Evolutionary conservation across 257 asterid species (phyloP).

Genomic region (Solanum chiquidenum): DNA sequence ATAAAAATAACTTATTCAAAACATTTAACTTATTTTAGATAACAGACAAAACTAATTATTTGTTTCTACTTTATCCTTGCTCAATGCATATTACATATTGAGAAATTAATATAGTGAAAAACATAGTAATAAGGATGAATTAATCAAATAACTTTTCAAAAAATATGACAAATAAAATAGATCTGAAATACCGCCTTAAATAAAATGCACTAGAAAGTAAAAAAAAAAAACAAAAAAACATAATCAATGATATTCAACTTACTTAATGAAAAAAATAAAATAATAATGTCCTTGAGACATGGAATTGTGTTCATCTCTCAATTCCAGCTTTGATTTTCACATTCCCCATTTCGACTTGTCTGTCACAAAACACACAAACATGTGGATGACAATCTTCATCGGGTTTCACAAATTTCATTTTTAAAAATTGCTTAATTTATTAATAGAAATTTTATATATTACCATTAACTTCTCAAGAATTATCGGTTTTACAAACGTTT

Average conservation of each 20-base stretch:
- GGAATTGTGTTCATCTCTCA: slow-evolving; percentile 49
- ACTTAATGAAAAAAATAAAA: not conserved
- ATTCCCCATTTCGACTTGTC: slow-evolving; percentile 2
- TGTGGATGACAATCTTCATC: slow-evolving; percentile 28
- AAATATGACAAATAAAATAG: not conserved
- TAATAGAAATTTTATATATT: not conserved
- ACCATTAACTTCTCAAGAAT: not conserved
- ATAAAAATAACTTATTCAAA: not conserved
- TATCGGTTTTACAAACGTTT: not conserved
- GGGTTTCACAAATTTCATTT: slow-evolving; percentile 12
- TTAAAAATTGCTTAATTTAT: not conserved
- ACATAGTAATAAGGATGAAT: not conserved
- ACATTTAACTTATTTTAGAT: not conserved
- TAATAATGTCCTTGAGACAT: slow-evolving; percentile 56
- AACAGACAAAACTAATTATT: not conserved
- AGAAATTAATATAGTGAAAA: not conserved
- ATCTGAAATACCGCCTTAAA: fast-evolving
- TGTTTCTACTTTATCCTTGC: not conserved
- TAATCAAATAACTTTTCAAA: not conserved
- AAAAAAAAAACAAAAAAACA: not conserved
- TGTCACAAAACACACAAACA: slow-evolving; percentile 7
- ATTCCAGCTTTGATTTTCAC: slow-evolving; percentile 53
- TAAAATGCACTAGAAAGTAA: not conserved
- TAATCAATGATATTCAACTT: slow-evolving; percentile 1
- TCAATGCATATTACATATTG: not conserved